These are phyloP conservation scores for Diaporthe ilicicola DNA, from an alignment of 2,329 filamentous ascomycete species.

Conservation along the genomic window DNA sequence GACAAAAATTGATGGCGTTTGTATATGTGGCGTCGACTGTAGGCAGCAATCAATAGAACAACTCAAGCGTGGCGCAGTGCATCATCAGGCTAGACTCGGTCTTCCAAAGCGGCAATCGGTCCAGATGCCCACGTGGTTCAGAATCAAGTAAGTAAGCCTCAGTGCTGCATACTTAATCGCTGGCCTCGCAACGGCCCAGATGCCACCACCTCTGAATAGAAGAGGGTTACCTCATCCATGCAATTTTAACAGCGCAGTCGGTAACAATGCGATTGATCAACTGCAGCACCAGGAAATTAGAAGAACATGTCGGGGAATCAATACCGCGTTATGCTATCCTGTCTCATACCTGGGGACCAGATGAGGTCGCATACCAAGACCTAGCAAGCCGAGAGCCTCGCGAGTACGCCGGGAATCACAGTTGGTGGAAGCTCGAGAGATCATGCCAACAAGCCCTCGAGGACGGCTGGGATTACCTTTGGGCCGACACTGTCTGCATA, in stretches of 20 bases:
- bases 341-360: slow-evolving; percentile 40
- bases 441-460: slow-evolving; percentile 10
- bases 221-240: no score
- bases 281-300: neutral
- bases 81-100: neutral
- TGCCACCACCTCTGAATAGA: neutral
- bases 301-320: slow-evolving; percentile 11
- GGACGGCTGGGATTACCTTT: slow-evolving; percentile 16
- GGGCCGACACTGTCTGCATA: slow-evolving; percentile 33
- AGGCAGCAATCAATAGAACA: neutral
- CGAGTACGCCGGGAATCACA: slow-evolving; percentile 1
- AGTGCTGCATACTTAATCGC: neutral
- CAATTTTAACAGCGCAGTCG: neutral
- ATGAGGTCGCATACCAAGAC: slow-evolving; percentile 34
- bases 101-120: neutral
- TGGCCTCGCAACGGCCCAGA: no score
- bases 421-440: slow-evolving; percentile 6
- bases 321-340: slow-evolving; percentile 36
- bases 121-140: neutral
- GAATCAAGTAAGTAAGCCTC: neutral
- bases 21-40: neutral
- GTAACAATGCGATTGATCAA: slow-evolving; percentile 27
- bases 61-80: neutral
- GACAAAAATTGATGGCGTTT: neutral
- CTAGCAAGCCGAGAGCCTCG: slow-evolving; percentile 6